Evolutionary conservation across 257 asterid genomes (phyloP).

Genomic region (Solanum chiquidenum): DNA sequence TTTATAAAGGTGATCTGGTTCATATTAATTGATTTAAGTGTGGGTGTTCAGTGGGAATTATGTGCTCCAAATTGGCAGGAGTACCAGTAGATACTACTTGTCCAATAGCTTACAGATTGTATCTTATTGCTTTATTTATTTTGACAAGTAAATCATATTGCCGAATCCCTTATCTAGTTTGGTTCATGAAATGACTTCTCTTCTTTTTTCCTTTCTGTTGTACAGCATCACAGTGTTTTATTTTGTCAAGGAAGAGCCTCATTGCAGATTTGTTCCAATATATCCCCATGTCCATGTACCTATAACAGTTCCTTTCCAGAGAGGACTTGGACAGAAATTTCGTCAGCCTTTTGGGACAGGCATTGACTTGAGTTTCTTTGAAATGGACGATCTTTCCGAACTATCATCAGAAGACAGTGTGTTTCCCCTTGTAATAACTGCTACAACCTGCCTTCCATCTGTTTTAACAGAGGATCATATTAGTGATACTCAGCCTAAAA

Average conservation of each 20-base stretch:
- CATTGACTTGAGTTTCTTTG: constrained; percentile 44
- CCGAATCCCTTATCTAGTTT: background rate
- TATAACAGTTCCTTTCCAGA: constrained; percentile 47
- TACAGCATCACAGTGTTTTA: constrained; percentile 63
- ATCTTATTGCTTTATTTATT: background rate
- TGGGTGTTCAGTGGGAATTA: background rate
- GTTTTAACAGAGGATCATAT: constrained; percentile 20
- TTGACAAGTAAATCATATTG: background rate
- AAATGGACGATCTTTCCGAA: constrained; percentile 30
- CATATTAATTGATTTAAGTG: background rate
- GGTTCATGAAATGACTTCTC: constrained; percentile 5
- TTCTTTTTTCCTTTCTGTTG: constrained; percentile 9
- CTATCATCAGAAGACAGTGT: constrained; percentile 34
- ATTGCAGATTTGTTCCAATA: constrained; percentile 28
- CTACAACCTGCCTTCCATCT: constrained; percentile 35
- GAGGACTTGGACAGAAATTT: constrained; percentile 65
- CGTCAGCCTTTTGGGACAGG: constrained; percentile 73
- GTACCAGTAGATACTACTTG: background rate
- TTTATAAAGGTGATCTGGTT: background rate
- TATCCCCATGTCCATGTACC: constrained; percentile 21
- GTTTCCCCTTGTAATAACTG: constrained; percentile 54
- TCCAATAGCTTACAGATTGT: background rate
- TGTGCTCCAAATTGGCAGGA: background rate
- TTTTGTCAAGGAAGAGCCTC: constrained; percentile 59
- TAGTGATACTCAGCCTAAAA: constrained; percentile 17